A percentile compares a stretch with the other conserved stretches of the same genome.
phyloP scores from a whole-genome alignment of 31 red algal genomes.

The Bonnemaisonia californica region DNA sequence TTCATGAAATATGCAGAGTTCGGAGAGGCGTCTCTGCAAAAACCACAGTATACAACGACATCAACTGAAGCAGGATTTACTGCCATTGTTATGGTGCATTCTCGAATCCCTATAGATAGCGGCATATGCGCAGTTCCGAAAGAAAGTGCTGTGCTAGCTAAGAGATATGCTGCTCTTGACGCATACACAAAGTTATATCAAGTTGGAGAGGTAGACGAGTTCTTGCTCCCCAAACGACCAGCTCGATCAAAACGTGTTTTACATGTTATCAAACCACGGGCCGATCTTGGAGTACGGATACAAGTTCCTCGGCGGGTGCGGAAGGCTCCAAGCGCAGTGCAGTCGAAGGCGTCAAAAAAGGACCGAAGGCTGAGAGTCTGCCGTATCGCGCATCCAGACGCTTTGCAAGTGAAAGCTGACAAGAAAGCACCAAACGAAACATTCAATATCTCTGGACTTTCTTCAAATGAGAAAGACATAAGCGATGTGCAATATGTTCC shows the following conservation, averaged over 20 bases:
- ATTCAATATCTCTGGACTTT: too few relatives aligned
- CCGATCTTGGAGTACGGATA: conserved; percentile 16
- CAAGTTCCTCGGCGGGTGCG: neutral
- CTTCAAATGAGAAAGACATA: too few relatives aligned
- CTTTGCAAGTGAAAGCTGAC: conserved; percentile 17
- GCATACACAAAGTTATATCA: conserved; percentile 65
- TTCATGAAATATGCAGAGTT: conserved; percentile 22
- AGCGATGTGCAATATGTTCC: too few relatives aligned
- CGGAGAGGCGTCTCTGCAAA: conserved; percentile 11
- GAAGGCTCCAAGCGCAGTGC: neutral
- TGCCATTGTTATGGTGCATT: conserved; percentile 36
- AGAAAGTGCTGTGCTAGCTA: conserved; percentile 23
- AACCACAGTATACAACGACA: conserved; percentile 13
- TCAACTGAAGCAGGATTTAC: neutral
- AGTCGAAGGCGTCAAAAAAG: conserved; percentile 62
- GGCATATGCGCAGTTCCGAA: conserved; percentile 61
- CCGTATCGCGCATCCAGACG: conserved; percentile 50
- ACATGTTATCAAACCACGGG: neutral
- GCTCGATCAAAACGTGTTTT: conserved; percentile 48
- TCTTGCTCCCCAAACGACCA: conserved; percentile 46
- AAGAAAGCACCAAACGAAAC: neutral
- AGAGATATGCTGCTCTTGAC: conserved; percentile 60
- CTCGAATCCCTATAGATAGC: conserved; percentile 28
- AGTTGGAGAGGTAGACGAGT: conserved; percentile 58
- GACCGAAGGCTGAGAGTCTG: conserved; percentile 56